Evolutionary conservation across 2,329 filamentous ascomycete genomes (phyloP).

Genomic region (Teratosphaeria zuluensis): DNA sequence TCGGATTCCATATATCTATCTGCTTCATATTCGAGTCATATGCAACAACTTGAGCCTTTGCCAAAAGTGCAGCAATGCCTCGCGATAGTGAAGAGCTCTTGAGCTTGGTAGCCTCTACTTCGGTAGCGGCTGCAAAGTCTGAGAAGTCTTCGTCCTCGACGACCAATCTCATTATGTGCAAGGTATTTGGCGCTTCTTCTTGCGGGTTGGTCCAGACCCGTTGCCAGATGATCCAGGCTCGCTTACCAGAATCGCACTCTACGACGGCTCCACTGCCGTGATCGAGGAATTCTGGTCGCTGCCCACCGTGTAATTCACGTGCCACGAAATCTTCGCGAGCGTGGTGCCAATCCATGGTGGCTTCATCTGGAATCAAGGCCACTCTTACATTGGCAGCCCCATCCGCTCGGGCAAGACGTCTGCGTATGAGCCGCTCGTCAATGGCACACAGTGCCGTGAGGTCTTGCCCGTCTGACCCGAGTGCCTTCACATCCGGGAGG

Average conservation of each 20-base stretch:
- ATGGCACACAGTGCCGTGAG: constrained; percentile 51
- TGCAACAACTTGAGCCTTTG: constrained; percentile 61
- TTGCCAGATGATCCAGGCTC: constrained; percentile 68
- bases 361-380: constrained; percentile 58
- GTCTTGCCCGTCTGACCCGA: constrained; percentile 31
- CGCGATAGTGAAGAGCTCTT: constrained; percentile 27
- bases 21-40: constrained; percentile 58
- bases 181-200: constrained; percentile 49
- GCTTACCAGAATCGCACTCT: constrained; percentile 30
- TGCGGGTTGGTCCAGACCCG: constrained; percentile 53
- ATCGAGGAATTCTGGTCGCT: constrained; percentile 38
- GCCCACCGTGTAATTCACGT: constrained; percentile 47
- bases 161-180: constrained; percentile 61
- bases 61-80: constrained; percentile 54
- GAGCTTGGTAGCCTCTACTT: constrained; percentile 10
- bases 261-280: constrained; percentile 52
- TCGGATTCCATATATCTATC: constrained; percentile 79
- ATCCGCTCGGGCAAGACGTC: constrained; percentile 31
- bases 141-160: constrained; percentile 43
- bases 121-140: constrained; percentile 16
- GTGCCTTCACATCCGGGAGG: background rate
- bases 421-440: constrained; percentile 55
- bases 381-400: constrained; percentile 38
- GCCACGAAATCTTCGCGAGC: constrained; percentile 72
- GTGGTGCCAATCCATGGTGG: constrained; percentile 66